Conservation (phyloP, 2,329 filamentous ascomycete species). For the Apiospora kogelbergensis region DNA sequence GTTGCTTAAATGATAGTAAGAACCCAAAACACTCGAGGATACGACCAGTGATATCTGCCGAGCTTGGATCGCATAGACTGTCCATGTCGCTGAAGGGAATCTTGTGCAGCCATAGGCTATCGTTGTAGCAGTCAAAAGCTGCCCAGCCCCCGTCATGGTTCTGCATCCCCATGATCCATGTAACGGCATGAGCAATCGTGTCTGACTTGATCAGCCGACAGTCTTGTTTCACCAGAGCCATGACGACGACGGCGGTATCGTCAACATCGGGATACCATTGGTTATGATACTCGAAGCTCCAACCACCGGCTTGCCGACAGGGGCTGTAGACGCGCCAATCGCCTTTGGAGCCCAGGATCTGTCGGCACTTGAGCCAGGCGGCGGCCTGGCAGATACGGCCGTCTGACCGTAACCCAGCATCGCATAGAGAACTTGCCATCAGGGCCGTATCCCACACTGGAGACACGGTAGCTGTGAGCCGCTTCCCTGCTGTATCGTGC, state of each 20-base stretch:
- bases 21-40: neutral
- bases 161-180: constrained; percentile 36
- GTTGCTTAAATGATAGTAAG: neutral
- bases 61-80: constrained; percentile 32
- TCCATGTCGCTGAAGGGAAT: constrained; percentile 38
- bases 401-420: neutral
- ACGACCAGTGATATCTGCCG: constrained; percentile 33
- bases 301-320: constrained; percentile 24
- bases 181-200: neutral
- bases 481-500: constrained; percentile 27
- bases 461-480: constrained; percentile 28
- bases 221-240: constrained; percentile 28
- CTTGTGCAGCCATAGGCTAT: constrained; percentile 32
- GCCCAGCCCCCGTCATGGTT: constrained; percentile 35
- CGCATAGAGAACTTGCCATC: constrained; percentile 28
- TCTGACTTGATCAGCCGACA: neutral
- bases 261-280: constrained; percentile 33
- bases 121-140: constrained; percentile 34
- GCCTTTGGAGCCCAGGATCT: constrained; percentile 17
- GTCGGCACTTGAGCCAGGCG: constrained; percentile 7
- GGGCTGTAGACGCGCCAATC: constrained; percentile 31
- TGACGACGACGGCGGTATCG: constrained; percentile 31
- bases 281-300: constrained; percentile 32
- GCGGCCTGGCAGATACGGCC: constrained; percentile 19
- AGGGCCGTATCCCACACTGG: constrained; percentile 35